Conservation (phyloP, 257 asterid species). For the Primulina huaijiensis region DNA sequence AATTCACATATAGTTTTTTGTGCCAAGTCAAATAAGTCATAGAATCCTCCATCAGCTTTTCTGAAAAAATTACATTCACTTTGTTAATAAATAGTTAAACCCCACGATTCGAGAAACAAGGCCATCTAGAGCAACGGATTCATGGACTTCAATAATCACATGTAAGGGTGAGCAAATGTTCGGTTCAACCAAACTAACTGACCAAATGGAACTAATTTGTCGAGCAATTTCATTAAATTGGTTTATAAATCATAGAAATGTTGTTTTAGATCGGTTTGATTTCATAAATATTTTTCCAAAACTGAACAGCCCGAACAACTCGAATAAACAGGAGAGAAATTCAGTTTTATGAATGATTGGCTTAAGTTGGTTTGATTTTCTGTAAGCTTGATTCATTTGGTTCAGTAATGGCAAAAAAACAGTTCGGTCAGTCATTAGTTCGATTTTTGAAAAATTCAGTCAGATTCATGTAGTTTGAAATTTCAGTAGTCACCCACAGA, state of each 20-base stretch:
- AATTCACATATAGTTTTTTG: slow-evolving; percentile 7
- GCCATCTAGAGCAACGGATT: slow-evolving; percentile 1
- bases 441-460: not conserved
- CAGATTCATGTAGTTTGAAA: too few relatives aligned
- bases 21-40: slow-evolving; percentile 1
- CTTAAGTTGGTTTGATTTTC: not conserved
- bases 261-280: too few relatives aligned
- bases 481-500: not conserved
- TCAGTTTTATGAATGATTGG: not conserved
- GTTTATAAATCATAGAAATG: too few relatives aligned
- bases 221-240: not conserved
- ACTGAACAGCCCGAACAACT: not conserved
- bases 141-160: not conserved
- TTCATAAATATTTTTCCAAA: too few relatives aligned
- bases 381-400: not conserved
- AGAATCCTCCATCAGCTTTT: not conserved
- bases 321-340: not conserved
- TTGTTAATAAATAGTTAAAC: not conserved
- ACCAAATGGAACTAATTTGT: not conserved
- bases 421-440: not conserved
- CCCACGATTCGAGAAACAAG: slow-evolving; percentile 12
- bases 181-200: not conserved
- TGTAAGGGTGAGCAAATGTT: not conserved
- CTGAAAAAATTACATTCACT: not conserved
- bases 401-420: not conserved